Conservation (phyloP, 345 rosid species). For the Rhizophora apiculata region DNA sequence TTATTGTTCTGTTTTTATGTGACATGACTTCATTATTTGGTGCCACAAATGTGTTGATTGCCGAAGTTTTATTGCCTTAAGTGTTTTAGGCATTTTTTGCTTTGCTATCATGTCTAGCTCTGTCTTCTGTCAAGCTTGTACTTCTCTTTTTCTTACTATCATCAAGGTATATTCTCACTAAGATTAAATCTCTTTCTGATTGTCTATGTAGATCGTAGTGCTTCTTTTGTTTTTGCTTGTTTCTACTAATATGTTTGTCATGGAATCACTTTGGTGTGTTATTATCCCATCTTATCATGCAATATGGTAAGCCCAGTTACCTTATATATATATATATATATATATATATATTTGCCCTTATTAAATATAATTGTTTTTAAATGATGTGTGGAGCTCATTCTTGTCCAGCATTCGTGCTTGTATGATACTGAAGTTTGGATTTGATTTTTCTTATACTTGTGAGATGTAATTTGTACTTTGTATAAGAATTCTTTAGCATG, state of each 20-base stretch:
- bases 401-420: too few species aligned
- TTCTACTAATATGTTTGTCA: background rate
- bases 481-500: constrained; percentile 10
- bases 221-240: background rate
- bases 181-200: too few species aligned
- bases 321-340: background rate
- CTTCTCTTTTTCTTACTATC: background rate
- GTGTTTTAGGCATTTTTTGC: background rate
- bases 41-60: background rate
- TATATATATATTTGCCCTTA: background rate
- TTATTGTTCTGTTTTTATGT: background rate
- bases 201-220: background rate
- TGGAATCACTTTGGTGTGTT: background rate
- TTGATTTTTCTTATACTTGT: background rate
- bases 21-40: background rate
- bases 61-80: background rate
- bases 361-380: background rate
- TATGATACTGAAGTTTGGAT: background rate
- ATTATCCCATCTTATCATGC: background rate
- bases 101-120: background rate
- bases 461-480: constrained; percentile 8
- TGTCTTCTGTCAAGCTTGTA: background rate
- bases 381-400: background rate
- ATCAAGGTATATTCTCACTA: background rate
- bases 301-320: too few species aligned